A percentile compares a stretch with the other conserved stretches of the same genome.
Conservation (phyloP, 768 basidiomycete genomes). For the Calocybe gangraenosa region DNA sequence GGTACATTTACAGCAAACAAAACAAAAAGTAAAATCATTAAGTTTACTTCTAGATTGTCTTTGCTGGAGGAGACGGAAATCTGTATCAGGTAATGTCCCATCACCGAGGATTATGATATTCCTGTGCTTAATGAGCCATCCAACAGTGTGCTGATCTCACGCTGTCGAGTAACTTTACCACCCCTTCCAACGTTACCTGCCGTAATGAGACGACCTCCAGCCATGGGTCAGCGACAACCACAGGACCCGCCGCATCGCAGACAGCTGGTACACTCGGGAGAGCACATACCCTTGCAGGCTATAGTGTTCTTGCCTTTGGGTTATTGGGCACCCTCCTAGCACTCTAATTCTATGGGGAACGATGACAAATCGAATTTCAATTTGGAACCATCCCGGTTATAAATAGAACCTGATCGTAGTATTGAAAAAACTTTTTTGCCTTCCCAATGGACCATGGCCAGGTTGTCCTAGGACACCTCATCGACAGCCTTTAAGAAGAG, state of each 20-base stretch:
- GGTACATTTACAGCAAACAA: conserved; percentile 8
- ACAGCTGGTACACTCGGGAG: conserved; percentile 2
- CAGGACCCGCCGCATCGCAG: conserved; percentile 12
- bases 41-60: conserved; percentile 50
- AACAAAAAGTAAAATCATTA: not conserved
- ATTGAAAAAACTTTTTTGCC: too few relatives aligned
- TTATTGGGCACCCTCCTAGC: not conserved
- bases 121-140: conserved; percentile 18
- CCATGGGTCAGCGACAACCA: conserved; percentile 6
- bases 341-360: not conserved
- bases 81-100: conserved; percentile 55
- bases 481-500: too few relatives aligned
- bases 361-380: not conserved
- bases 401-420: too few relatives aligned
- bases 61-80: conserved; percentile 60
- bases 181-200: conserved; percentile 40
- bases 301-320: conserved; percentile 2
- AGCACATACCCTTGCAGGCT: conserved; percentile 3
- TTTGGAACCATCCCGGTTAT: not conserved
- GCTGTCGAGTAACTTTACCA: conserved; percentile 45
- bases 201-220: conserved; percentile 25
- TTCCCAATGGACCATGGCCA: too few relatives aligned
- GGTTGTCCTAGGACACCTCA: too few relatives aligned
- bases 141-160: conserved; percentile 72
- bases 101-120: conserved; percentile 11